Conservation (phyloP, 2,329 filamentous ascomycete species). For the Pyrenophora graminea region DNA sequence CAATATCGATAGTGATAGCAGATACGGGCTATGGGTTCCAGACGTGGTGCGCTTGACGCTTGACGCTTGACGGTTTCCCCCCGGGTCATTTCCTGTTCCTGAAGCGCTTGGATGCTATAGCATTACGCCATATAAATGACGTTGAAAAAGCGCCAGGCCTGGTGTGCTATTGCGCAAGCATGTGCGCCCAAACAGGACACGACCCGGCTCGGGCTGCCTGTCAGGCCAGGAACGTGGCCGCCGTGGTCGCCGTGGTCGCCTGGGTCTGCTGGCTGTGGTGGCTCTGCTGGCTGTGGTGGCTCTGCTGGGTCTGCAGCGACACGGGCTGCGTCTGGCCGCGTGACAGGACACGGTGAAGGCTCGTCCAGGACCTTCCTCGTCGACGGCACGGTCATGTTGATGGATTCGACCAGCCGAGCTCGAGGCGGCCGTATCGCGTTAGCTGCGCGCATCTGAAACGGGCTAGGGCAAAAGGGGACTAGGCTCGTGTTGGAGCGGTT, state of each 20-base stretch:
- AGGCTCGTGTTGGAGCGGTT: slow-evolving; percentile 20
- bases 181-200: slow-evolving; percentile 4
- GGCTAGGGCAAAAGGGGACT: slow-evolving; percentile 24
- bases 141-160: not conserved
- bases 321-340: slow-evolving; percentile 1
- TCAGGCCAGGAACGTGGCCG: not conserved
- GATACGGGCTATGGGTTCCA: too few species aligned
- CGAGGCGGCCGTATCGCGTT: slow-evolving; percentile 5
- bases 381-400: not conserved
- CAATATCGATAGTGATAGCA: too few species aligned
- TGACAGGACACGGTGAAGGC: slow-evolving; percentile 10
- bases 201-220: slow-evolving; percentile 11
- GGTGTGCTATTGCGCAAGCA: slow-evolving; percentile 13
- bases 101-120: slow-evolving; percentile 18
- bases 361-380: slow-evolving; percentile 11
- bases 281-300: too few species aligned
- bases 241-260: not conserved
- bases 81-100: slow-evolving; percentile 31
- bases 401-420: slow-evolving; percentile 2
- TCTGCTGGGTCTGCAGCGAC: too few species aligned
- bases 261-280: not conserved
- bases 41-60: not conserved
- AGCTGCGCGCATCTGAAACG: slow-evolving; percentile 18
- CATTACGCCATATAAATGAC: slow-evolving; percentile 15
- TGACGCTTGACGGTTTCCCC: not conserved